These are phyloP conservation scores for Phyllosticta citriasiana DNA, from an alignment of 2,329 filamentous ascomycete genomes.

Conservation along the genomic window DNA sequence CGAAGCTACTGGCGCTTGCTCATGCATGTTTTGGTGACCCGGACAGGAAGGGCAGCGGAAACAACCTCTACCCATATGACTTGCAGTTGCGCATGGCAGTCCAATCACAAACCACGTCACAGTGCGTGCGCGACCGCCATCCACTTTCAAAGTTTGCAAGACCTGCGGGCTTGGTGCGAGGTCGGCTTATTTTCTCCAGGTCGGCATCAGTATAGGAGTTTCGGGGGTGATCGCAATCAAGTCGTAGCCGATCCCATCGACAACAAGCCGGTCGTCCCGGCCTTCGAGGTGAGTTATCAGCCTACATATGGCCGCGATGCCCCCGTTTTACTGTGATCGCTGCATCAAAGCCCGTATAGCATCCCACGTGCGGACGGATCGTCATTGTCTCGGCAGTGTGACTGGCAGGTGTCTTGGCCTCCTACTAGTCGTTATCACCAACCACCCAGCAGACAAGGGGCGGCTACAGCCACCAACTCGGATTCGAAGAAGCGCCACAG, in stretches of 20 bases:
- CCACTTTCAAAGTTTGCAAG: background rate
- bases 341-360: background rate
- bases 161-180: background rate
- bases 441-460: background rate
- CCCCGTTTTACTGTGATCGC: background rate
- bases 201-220: background rate
- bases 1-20: background rate
- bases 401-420: background rate
- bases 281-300: background rate
- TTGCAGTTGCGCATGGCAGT: background rate
- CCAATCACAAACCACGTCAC: background rate
- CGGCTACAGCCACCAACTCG: background rate
- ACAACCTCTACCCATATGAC: background rate
- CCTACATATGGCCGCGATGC: background rate
- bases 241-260: background rate
- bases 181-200: background rate
- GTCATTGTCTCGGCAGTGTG: background rate
- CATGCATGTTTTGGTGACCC: background rate
- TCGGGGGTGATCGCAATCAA: background rate
- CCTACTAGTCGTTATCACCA: background rate
- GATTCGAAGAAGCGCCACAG: background rate
- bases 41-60: background rate
- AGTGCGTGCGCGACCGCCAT: background rate
- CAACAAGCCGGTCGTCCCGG: background rate
- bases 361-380: background rate